Base-by-base conservation (phyloP, 495 filamentous ascomycete genomes). In the Elasticomyces elasticus region DNA sequence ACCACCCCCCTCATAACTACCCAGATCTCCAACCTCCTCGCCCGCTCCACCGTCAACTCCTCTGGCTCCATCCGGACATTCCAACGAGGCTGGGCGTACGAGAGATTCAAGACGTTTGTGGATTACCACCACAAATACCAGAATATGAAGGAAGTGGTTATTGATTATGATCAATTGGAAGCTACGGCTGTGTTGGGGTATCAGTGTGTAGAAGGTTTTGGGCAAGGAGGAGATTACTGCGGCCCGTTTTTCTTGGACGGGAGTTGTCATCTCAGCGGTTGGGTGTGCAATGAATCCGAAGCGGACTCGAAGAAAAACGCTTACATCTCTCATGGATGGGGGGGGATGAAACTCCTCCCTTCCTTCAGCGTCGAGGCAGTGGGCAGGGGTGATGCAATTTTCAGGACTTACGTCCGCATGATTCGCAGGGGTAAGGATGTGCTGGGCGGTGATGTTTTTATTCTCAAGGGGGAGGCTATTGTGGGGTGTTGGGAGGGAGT, bases 211-310 rank as follows among this genome's bases (percentile, higher is more conserved):
- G n/a, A n/a, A n/a, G n/a, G n/a, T n/a, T n/a, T n/a, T n/a, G n/a
- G n/a, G n/a, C n/a, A 71, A 41, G 67, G 64, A 24, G 56, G 22
- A 11, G 62, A n/a, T 73, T 70, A 55, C 49, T 59, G 49, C 45
- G 64, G 62, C 3, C 72, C 73, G 11, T 72, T 64, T 61, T 73
- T 66, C 64, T 70, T 78, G 42, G 77, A 80, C 58, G 67, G 60
- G 31, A 38, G 76, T 1, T 61, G 58, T 23, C 77, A 80, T 56
- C 48, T 77, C 15, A 67, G 71, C 7, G 76, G 76, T 1, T 79
- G 79, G 58, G 69, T 77, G 25, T 69, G 76, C 62, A 79, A 79
- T 53, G 72, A 59, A 10, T 70, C 65, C 23, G 74, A 75, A 26
- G 55, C 63, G 4, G 53, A 67, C n/a, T 71, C 73, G 40, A 65